A percentile compares a stretch with the other conserved stretches of the same genome.
These are phyloP conservation scores for Coprinopsis cinerea DNA, from an alignment of 768 basidiomycete species.

Conservation along the genomic window DNA sequence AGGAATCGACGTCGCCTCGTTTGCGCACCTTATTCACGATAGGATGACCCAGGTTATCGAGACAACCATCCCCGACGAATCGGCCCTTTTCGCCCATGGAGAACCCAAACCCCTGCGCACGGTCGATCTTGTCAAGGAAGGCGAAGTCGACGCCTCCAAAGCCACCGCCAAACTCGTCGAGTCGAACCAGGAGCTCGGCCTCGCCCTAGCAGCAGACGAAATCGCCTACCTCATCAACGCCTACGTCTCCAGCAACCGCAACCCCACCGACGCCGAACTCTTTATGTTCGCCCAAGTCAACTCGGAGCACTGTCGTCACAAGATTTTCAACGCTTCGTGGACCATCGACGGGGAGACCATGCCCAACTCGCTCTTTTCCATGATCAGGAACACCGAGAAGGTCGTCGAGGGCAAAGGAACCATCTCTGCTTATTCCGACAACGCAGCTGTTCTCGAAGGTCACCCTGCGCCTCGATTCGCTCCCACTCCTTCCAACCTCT, in stretches of 20 bases:
- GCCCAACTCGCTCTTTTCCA: slow-evolving; percentile 81
- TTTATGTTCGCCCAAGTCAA: slow-evolving; percentile 99
- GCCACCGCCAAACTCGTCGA: slow-evolving; percentile 60
- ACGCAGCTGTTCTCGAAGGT: slow-evolving; percentile 91
- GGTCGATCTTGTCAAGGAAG: slow-evolving; percentile 27
- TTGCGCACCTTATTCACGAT: slow-evolving; percentile 79
- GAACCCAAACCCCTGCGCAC: slow-evolving; percentile 62
- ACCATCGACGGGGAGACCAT: slow-evolving; percentile 66
- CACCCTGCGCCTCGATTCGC: slow-evolving; percentile 68
- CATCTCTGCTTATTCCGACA: slow-evolving; percentile 96
- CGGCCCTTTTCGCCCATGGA: slow-evolving; percentile 53
- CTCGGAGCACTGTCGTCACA: slow-evolving; percentile 99
- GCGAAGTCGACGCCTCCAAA: slow-evolving; percentile 26
- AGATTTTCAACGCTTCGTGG: slow-evolving; percentile 99
- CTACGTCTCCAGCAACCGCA: slow-evolving; percentile 75
- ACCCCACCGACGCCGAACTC: slow-evolving; percentile 94
- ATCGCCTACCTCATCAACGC: slow-evolving; percentile 89
- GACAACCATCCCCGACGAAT: slow-evolving; percentile 50
- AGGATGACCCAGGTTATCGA: slow-evolving; percentile 91
- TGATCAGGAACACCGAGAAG: slow-evolving; percentile 96
- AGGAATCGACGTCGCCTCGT: slow-evolving; percentile 43
- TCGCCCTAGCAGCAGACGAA: slow-evolving; percentile 86
- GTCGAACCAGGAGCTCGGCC: slow-evolving; percentile 82
- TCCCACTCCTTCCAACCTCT: slow-evolving; percentile 30
- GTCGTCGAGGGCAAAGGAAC: slow-evolving; percentile 62